A percentile compares a stretch with the other conserved stretches of the same genome.
Evolutionary conservation across 441 rosid species (phyloP).

Genomic region (Adansonia rubrostipa): DNA sequence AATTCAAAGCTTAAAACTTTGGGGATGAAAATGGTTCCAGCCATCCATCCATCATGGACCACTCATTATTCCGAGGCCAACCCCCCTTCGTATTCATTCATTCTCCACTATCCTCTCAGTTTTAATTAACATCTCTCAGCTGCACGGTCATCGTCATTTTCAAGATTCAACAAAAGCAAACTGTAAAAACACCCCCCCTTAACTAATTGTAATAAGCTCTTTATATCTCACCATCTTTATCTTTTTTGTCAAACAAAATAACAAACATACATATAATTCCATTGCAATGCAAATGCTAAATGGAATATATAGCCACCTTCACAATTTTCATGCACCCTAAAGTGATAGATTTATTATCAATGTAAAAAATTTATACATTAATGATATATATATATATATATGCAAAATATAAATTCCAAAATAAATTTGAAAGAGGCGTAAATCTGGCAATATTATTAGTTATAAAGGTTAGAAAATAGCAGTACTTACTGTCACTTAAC

Average conservation of each 20-base stretch:
- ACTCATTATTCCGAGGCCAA: slow-evolving; percentile 23
- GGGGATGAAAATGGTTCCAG: not conserved
- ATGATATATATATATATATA: too few species aligned
- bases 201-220: not conserved
- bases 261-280: not conserved
- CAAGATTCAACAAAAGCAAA: not conserved
- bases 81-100: not conserved
- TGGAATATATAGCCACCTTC: not conserved
- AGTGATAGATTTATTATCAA: too few species aligned
- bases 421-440: too few species aligned
- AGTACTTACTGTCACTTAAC: too few species aligned
- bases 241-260: too few species aligned
- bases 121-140: too few species aligned
- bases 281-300: not conserved
- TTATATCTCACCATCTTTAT: too few species aligned
- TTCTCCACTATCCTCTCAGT: too few species aligned
- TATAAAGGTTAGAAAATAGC: not conserved
- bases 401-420: too few species aligned
- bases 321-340: not conserved
- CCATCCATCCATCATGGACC: slow-evolving; percentile 25
- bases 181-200: not conserved
- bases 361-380: too few species aligned
- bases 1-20: slow-evolving; percentile 27
- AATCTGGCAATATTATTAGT: too few species aligned
- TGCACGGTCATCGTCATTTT: not conserved